phyloP scores from a whole-genome alignment of 108 stramenopile species.

The Skeletonema costatum region DNA sequence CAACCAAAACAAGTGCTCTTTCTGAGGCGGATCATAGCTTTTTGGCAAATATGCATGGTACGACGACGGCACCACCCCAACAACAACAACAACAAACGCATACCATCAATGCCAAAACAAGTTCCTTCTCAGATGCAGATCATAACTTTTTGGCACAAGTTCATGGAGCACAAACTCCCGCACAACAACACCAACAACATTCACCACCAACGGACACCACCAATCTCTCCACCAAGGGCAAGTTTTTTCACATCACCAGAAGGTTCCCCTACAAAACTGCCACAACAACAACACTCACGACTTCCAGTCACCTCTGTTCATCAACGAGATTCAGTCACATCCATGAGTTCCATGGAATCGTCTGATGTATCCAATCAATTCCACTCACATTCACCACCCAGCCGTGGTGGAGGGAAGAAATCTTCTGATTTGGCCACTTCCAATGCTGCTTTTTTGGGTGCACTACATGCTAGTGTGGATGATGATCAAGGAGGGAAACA shows the following conservation, averaged over 20 bases:
- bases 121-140: neutral
- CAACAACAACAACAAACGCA: neutral
- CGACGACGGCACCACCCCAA: neutral
- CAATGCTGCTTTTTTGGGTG: constrained; percentile 53
- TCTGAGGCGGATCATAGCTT: neutral
- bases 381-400: neutral
- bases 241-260: neutral
- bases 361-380: neutral
- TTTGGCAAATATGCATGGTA: neutral
- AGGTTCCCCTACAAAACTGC: neutral
- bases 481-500: neutral
- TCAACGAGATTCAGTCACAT: neutral
- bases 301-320: neutral
- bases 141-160: neutral
- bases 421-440: constrained; percentile 35
- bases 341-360: neutral
- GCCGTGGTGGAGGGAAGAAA: neutral
- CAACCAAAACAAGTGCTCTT: neutral
- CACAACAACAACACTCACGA: neutral
- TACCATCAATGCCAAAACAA: constrained; percentile 2
- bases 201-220: neutral
- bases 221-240: neutral
- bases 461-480: constrained; percentile 36
- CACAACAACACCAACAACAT: neutral
- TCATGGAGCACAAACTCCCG: neutral